Percentiles rank a stretch among this genome's conserved stretches.
These are phyloP conservation scores for Puccinia sorghi DNA, from an alignment of 1,284 basidiomycete species.

Conservation along the genomic window DNA sequence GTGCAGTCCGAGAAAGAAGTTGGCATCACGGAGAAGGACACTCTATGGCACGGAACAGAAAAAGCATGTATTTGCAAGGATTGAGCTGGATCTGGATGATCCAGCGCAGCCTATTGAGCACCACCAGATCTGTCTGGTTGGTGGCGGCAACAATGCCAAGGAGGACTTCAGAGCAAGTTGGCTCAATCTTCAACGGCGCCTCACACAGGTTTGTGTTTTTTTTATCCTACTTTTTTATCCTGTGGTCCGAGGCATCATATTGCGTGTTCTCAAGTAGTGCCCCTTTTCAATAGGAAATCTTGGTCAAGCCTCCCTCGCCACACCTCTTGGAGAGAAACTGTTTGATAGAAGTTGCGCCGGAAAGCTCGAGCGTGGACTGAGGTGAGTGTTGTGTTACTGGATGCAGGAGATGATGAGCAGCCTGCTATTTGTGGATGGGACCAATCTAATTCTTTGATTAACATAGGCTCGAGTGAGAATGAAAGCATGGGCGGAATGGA, in stretches of 20 bases:
- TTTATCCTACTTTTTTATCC: no score
- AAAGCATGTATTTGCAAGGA: no score
- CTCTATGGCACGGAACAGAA: no score
- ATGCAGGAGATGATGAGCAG: background rate
- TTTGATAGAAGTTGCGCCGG: background rate
- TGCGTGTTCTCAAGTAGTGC: background rate
- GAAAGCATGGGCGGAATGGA: no score
- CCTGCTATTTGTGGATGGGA: no score
- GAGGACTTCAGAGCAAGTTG: background rate
- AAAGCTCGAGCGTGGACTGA: slow-evolving; percentile 16
- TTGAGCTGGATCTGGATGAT: background rate
- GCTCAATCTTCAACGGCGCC: no score
- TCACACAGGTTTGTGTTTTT: background rate
- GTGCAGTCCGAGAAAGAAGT: background rate
- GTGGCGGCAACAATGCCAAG: background rate
- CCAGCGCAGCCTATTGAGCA: slow-evolving; percentile 1
- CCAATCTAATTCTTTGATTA: background rate
- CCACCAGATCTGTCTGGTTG: slow-evolving; percentile 19
- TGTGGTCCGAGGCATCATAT: no score
- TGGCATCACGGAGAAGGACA: background rate
- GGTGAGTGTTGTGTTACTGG: background rate
- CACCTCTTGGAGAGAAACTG: background rate
- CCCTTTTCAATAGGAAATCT: background rate
- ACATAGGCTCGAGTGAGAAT: slow-evolving; percentile 6
- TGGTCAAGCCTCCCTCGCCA: slow-evolving; percentile 8